Evolutionary conservation across 1,284 basidiomycete genomes (phyloP).

Genomic region (Sphaerobolus stellatus): DNA sequence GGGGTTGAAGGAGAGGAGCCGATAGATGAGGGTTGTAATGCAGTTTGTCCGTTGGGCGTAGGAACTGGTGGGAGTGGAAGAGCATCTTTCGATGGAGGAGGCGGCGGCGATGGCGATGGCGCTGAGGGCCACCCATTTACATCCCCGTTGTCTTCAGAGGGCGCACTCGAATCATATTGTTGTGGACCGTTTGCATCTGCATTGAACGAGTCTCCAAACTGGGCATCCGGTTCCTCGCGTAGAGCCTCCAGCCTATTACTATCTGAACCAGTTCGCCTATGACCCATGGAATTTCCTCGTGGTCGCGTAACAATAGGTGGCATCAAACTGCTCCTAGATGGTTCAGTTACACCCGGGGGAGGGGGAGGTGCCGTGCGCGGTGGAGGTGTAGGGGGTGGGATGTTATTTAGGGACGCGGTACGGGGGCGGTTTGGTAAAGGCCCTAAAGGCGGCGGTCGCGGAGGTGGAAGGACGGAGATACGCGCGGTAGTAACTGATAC

Average conservation of each 20-base stretch:
- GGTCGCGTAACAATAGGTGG: conserved; percentile 22
- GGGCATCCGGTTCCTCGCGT: conserved; percentile 41
- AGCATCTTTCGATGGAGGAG: conserved; percentile 4
- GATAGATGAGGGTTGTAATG: conserved; percentile 34
- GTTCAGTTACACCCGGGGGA: conserved; percentile 43
- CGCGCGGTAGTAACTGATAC: conserved; percentile 14
- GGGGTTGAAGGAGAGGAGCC: conserved; percentile 22
- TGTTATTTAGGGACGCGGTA: conserved; percentile 54
- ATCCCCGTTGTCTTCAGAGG: no score
- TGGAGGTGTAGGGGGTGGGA: conserved; percentile 66
- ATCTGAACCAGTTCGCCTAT: conserved; percentile 56
- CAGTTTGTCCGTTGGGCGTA: conserved; percentile 7
- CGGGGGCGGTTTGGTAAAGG: conserved; percentile 31
- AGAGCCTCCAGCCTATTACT: conserved; percentile 57
- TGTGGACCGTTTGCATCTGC: no score
- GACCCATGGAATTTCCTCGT: conserved; percentile 50
- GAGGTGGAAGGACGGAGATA: conserved; percentile 26
- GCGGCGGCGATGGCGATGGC: conserved; percentile 4
- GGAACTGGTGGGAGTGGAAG: conserved; percentile 50
- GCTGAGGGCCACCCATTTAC: no score
- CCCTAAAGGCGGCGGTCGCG: conserved; percentile 19
- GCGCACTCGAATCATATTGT: no score
- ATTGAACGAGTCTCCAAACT: no score
- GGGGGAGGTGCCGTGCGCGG: conserved; percentile 63
- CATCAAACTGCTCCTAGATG: conserved; percentile 13